phyloP scores from a whole-genome alignment of 805 yeast species.

The Candida suzukii region DNA sequence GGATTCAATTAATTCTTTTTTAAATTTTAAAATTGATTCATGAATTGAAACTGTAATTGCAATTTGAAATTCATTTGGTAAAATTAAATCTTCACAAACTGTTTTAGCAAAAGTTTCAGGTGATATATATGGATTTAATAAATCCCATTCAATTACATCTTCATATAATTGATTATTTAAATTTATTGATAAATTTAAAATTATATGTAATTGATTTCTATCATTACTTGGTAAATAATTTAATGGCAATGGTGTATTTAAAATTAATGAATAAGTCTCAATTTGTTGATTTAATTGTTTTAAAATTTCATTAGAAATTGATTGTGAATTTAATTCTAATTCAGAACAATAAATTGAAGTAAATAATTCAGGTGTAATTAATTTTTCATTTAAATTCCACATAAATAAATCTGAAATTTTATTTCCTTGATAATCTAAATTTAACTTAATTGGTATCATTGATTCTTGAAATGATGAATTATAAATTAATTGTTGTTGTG shows the following conservation, averaged over 20 bases:
- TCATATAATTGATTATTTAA: constrained; percentile 78
- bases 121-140: constrained; percentile 43
- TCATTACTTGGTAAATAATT: constrained; percentile 10
- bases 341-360: constrained; percentile 77
- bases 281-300: constrained; percentile 73
- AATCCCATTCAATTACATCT: constrained; percentile 94
- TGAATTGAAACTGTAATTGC: constrained; percentile 85
- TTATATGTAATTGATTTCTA: constrained; percentile 57
- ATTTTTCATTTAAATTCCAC: constrained; percentile 65
- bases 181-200: constrained; percentile 75
- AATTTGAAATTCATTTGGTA: constrained; percentile 78
- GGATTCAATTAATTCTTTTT: constrained; percentile 71
- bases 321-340: constrained; percentile 61
- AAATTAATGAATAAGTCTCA: constrained; percentile 61
- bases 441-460: constrained; percentile 61
- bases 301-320: constrained; percentile 56
- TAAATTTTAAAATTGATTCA: constrained; percentile 69
- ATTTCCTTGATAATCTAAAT: constrained; percentile 50
- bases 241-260: constrained; percentile 56
- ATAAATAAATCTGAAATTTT: constrained; percentile 57
- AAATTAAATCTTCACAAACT: constrained; percentile 80
- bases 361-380: constrained; percentile 65
- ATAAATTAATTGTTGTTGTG: constrained; percentile 25
- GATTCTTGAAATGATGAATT: constrained; percentile 33
- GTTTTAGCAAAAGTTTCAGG: constrained; percentile 82